A percentile compares a stretch with the other conserved stretches of the same genome.
phyloP scores from a whole-genome alignment of 345 rosid genomes.

The Gossypium herbaceum region DNA sequence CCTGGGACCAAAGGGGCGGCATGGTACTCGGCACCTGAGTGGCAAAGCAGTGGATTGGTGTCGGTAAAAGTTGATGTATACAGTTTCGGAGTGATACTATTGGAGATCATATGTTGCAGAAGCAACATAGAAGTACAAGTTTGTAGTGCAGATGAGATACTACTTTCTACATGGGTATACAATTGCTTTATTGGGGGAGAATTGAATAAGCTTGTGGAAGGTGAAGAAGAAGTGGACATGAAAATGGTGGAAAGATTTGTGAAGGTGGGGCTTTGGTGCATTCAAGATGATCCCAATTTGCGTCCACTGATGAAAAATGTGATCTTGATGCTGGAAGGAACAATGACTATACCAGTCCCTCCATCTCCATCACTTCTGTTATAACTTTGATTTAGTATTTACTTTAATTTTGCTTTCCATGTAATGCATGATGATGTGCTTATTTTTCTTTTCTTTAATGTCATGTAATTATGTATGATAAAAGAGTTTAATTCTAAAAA shows the following conservation, averaged over 20 bases:
- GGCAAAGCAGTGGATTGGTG: conserved; percentile 20
- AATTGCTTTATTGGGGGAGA: conserved; percentile 10
- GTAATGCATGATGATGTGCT: too few relatives aligned
- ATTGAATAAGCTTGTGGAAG: conserved; percentile 9
- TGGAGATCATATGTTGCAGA: conserved; percentile 28
- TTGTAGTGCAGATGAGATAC: conserved; percentile 8
- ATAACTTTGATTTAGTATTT: too few relatives aligned
- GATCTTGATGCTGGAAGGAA: conserved; percentile 23
- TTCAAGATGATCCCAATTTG: conserved; percentile 19
- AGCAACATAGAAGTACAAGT: conserved; percentile 1
- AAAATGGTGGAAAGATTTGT: conserved; percentile 17
- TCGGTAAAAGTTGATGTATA: conserved; percentile 25
- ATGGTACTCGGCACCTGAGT: conserved; percentile 44
- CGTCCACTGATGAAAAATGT: conserved; percentile 21
- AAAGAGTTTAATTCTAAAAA: too few relatives aligned
- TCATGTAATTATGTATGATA: too few relatives aligned
- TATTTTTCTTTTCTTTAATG: too few relatives aligned
- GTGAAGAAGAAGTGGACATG: conserved; percentile 15
- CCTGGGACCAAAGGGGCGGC: conserved; percentile 33
- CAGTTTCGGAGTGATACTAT: conserved; percentile 22
- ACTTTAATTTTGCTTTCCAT: too few relatives aligned
- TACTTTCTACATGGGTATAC: conserved; percentile 19
- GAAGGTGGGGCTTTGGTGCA: conserved; percentile 26
- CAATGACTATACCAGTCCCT: conserved; percentile 9
- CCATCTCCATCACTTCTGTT: not conserved